Conservation (phyloP, 2,329 filamentous ascomycete genomes). For the Parafenestella ontariensis region DNA sequence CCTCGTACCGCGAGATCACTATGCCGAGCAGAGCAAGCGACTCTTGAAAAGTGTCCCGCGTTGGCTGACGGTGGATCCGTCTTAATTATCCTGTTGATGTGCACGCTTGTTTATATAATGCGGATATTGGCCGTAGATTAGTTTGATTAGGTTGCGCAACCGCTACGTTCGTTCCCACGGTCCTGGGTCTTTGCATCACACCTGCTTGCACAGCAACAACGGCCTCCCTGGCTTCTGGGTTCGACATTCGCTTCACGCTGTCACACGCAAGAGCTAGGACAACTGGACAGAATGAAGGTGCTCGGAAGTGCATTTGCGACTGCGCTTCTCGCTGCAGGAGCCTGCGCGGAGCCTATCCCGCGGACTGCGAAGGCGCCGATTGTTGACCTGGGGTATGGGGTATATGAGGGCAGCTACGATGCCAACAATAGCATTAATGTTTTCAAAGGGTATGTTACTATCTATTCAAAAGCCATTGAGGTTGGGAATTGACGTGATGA, state of each 20-base stretch:
- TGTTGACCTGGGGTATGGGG: conserved; percentile 43
- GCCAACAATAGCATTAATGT: conserved; percentile 32
- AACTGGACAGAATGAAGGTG: conserved; percentile 20
- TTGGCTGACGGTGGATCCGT: not conserved
- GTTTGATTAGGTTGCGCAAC: conserved; percentile 23
- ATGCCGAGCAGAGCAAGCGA: conserved; percentile 4
- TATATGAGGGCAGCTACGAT: conserved; percentile 39
- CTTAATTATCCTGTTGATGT: conserved; percentile 3
- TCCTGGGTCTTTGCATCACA: conserved; percentile 16
- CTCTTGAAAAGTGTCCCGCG: not conserved
- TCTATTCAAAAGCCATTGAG: not conserved
- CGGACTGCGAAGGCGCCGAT: conserved; percentile 28
- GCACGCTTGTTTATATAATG: conserved; percentile 13
- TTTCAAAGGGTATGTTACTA: conserved; percentile 40
- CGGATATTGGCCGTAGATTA: conserved; percentile 17
- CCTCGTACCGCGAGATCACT: conserved; percentile 4
- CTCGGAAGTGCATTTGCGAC: conserved; percentile 14
- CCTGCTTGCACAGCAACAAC: conserved; percentile 9
- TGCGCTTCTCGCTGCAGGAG: conserved; percentile 25
- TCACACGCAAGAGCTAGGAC: conserved; percentile 8
- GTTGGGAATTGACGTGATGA: conserved; percentile 33
- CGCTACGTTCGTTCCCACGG: conserved; percentile 17
- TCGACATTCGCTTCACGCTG: conserved; percentile 5
- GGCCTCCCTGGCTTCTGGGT: conserved; percentile 12
- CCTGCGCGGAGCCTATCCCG: conserved; percentile 30